phyloP scores from a whole-genome alignment of 768 basidiomycete genomes.

The Rhodotorula kratochvilovae region DNA sequence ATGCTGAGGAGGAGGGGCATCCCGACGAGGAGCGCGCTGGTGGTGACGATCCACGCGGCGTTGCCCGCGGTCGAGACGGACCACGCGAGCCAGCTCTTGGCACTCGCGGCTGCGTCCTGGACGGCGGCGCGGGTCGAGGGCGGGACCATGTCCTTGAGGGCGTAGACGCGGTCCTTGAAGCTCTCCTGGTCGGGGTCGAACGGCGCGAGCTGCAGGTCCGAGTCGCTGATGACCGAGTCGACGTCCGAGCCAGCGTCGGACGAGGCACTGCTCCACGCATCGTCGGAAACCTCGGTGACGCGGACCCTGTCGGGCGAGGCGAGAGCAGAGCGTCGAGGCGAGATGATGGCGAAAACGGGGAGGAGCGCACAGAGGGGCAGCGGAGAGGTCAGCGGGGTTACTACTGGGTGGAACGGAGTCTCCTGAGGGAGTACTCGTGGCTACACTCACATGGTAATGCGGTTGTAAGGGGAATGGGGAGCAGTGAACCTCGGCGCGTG shows the following conservation, averaged over 20 bases:
- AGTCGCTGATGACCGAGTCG: slow-evolving; percentile 65
- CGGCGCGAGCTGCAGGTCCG: slow-evolving; percentile 47
- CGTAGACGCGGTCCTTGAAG: slow-evolving; percentile 75
- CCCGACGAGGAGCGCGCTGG: slow-evolving; percentile 86
- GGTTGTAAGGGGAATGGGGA: no score
- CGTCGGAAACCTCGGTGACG: not conserved
- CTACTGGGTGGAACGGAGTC: no score
- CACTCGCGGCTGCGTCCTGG: slow-evolving; percentile 60
- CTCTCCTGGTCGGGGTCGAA: slow-evolving; percentile 62
- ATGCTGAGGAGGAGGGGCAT: slow-evolving; percentile 85
- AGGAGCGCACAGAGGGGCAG: no score
- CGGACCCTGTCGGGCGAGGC: slow-evolving; percentile 1
- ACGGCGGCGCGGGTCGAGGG: slow-evolving; percentile 80
- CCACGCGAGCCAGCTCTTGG: slow-evolving; percentile 61
- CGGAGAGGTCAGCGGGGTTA: no score
- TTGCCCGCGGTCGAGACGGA: slow-evolving; percentile 72
- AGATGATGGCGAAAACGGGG: no score
- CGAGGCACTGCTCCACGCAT: slow-evolving; percentile 2
- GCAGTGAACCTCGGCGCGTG: no score
- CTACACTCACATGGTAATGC: no score
- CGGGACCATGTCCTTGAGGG: slow-evolving; percentile 92
- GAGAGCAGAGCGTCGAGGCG: not conserved
- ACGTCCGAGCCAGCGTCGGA: slow-evolving; percentile 59
- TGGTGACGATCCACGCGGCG: slow-evolving; percentile 90
- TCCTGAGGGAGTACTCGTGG: no score